Evolutionary conservation across 495 filamentous ascomycete species (phyloP).

Genomic region (Penicillium salamii): DNA sequence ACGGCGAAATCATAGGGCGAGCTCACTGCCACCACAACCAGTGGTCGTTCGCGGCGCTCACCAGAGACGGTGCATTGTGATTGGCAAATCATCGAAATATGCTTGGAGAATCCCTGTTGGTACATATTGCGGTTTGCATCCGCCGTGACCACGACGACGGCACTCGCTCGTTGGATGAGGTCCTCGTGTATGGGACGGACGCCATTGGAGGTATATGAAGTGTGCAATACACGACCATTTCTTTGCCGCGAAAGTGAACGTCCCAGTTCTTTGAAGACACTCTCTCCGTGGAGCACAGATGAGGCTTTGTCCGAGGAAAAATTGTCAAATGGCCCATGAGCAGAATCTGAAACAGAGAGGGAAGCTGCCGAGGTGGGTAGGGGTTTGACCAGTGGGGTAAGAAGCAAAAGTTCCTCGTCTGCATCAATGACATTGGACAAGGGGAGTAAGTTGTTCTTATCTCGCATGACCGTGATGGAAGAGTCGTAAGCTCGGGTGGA

Average conservation of each 20-base stretch:
- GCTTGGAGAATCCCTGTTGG: slow-evolving; percentile 87
- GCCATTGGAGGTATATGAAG: slow-evolving; percentile 87
- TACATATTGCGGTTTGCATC: slow-evolving; percentile 89
- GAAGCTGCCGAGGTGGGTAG: slow-evolving; percentile 77
- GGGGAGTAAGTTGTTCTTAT: slow-evolving; percentile 74
- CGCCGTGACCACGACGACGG: slow-evolving; percentile 82
- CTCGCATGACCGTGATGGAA: slow-evolving; percentile 82
- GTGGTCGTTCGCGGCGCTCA: slow-evolving; percentile 58
- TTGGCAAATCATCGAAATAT: slow-evolving; percentile 91
- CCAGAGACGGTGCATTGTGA: slow-evolving; percentile 55
- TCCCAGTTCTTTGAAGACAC: slow-evolving; percentile 81
- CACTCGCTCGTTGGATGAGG: slow-evolving; percentile 78
- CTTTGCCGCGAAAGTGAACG: slow-evolving; percentile 76
- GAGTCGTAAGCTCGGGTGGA: slow-evolving; percentile 80
- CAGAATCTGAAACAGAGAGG: slow-evolving; percentile 48
- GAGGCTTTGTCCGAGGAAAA: slow-evolving; percentile 55
- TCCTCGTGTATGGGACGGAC: slow-evolving; percentile 87
- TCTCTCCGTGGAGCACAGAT: slow-evolving; percentile 81
- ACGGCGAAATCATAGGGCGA: slow-evolving; percentile 95
- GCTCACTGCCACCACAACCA: slow-evolving; percentile 85
- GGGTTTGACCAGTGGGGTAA: slow-evolving; percentile 84
- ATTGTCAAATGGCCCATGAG: slow-evolving; percentile 52
- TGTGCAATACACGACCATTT: slow-evolving; percentile 79
- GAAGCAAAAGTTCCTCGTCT: slow-evolving; percentile 77
- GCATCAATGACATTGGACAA: slow-evolving; percentile 72